Evolutionary conservation across 75 land plant species (phyloP).

Genomic region (Picea sitchensis): DNA sequence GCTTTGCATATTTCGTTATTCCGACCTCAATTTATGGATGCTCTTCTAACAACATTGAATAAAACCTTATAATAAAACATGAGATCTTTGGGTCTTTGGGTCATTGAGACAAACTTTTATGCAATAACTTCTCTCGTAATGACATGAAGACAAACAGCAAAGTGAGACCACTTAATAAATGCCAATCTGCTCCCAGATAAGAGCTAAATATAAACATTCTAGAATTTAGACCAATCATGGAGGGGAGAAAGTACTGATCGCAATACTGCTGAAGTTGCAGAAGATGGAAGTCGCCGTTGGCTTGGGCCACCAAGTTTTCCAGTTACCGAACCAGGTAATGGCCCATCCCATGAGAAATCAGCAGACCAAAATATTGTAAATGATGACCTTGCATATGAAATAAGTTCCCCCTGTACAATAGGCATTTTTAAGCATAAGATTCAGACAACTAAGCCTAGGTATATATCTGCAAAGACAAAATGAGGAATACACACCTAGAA

Average conservation of each 20-base stretch:
- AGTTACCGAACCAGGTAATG: slow-evolving; percentile 52
- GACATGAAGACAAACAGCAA: too few species aligned
- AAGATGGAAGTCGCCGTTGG: slow-evolving; percentile 62
- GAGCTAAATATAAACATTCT: background rate
- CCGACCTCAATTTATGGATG: background rate
- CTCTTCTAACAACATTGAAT: background rate
- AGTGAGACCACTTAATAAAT: too few species aligned
- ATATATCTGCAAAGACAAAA: background rate
- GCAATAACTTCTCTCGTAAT: too few species aligned
- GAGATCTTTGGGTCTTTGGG: too few species aligned
- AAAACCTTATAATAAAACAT: too few species aligned
- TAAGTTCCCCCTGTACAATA: slow-evolving; percentile 60
- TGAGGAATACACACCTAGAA: background rate
- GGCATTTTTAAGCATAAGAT: background rate
- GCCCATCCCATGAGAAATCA: slow-evolving; percentile 6
- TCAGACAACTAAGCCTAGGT: background rate
- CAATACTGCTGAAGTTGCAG: slow-evolving; percentile 54
- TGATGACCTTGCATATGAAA: slow-evolving; percentile 48
- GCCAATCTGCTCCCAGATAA: too few species aligned
- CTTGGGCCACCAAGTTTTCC: slow-evolving; percentile 88
- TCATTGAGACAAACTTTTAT: too few species aligned
- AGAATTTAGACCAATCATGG: background rate
- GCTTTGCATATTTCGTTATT: background rate
- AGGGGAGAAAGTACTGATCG: slow-evolving; percentile 53
- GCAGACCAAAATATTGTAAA: slow-evolving; percentile 58